Evolutionary conservation across 2,329 filamentous ascomycete species (phyloP), one percentile per base, ranked within the genome.

Genomic region (Sordariomycetes sp.): DNA sequence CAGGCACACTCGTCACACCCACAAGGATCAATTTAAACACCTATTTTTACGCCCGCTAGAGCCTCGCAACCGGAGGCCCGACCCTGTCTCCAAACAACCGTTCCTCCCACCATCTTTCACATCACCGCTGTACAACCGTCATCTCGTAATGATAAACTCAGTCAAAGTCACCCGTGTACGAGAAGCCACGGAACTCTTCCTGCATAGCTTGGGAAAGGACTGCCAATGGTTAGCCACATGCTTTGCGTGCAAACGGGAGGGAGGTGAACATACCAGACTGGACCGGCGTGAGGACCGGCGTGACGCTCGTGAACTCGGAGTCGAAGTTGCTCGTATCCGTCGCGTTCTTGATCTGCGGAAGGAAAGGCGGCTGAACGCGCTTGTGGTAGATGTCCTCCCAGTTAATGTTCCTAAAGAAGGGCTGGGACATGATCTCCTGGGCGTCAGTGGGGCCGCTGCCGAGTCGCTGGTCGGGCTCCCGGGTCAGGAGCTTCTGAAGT

Each of bases 311-410:
- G 56, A 98, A 98, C 57, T 98, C 92, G 30, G 85, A 86, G 57
- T 98, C 92, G 59, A 98, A 98, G 65, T 98, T 98, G 70, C 88
- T 95, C n/a, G 92, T 98, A 64, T 98, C 92, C 28, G 92, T 95
- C 8, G 88, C 75, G 55, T 75, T 93, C 62, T 83, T 92, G 50
- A 98, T 94, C 24, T 77, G 76, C 14, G 92, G 92, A 58, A 88
- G 61, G 66, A 95, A 96, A 1, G 92, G 92, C 35, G 92, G 83
- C 34, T 79, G 74, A 15, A 95, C 78, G 23, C 86, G 77, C 75
- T 96, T 98, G 64, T 95, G 76, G 59, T 95, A 96, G 41, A 98
- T 87, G 54, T 98, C 92, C 45, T 98, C 92, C 92, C 92, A 98
- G 62, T 92, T 94, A 57, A 96, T 85, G 55, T 92, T 94, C 41